Base-by-base conservation (phyloP, 805 yeast genomes). In the Geotrichum ghanense region DNA sequence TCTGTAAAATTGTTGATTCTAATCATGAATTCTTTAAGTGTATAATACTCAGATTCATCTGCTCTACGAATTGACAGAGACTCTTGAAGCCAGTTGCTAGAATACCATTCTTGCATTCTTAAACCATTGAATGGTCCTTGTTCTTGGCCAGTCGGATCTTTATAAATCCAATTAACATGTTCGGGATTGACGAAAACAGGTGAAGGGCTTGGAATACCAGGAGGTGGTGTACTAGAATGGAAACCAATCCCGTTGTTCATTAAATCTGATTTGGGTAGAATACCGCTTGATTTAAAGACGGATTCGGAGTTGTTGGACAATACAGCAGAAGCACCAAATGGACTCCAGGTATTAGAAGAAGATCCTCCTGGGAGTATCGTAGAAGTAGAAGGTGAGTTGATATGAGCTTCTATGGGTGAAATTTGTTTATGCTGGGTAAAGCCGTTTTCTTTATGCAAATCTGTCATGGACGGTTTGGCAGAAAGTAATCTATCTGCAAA, bases 61-160 rank as follows among this genome's bases (percentile, higher is more conserved):
- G 69, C 73, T 25, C 90, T 73, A 47, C 82, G 72, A 47, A 87
- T 66, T 37, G 65, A 64, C 51, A 86, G 66, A 48, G 72, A 76
- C 9, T 67, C 69, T 35, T 66, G 66, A 53, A 85, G 68, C 63
- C 81, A 83, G 2, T 78, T 76, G 40, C 72, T 73, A 6, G 73
- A 57, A 48, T 73, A 76, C 95, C 95, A 86, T 45, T 69, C 76
- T 52, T 83, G 89, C 95, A 86, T 86, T 63, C 73, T 64, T 22
- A 64, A 60, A 2, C 89, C 87, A 42, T 70, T 69, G 63, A 86
- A 86, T 2, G 95, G 95, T 20, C 95, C 95, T 59, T 85, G 95
- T 51, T 77, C 79, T 44, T 64, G 71, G 3, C 83, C 85, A 37
- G 71, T 61, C 0, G 85, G 78, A 60, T 86, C 95, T 46, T 80